A percentile compares a stretch with the other conserved stretches of the same genome.
These are phyloP conservation scores for Pachysolen tannophilus DNA, from an alignment of 805 yeast genomes.

Conservation along the genomic window DNA sequence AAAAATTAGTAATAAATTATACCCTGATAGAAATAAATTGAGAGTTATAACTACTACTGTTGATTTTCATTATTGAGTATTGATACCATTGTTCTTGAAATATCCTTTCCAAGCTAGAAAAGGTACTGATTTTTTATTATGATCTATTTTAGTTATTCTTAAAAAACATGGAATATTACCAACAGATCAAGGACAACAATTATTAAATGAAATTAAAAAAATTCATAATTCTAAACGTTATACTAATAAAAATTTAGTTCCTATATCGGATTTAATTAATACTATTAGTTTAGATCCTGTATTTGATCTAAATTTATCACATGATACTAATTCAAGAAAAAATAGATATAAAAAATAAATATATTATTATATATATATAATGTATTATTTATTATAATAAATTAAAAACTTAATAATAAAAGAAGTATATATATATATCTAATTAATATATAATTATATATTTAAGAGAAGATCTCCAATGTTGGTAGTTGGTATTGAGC, in stretches of 20 bases:
- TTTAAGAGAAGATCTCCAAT: background rate
- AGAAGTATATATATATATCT: conserved; percentile 3
- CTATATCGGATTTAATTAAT: background rate
- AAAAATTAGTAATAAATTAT: too few species aligned
- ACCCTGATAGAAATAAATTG: background rate
- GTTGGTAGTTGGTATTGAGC: too few species aligned
- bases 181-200: background rate
- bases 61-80: background rate
- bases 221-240: background rate
- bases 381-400: too few species aligned
- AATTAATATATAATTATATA: background rate
- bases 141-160: background rate
- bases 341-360: too few species aligned
- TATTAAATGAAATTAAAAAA: too few species aligned
- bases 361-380: too few species aligned
- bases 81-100: background rate
- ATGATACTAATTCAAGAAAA: background rate
- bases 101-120: background rate
- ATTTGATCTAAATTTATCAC: background rate
- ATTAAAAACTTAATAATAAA: background rate
- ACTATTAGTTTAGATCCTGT: background rate
- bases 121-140: background rate
- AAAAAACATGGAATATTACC: background rate
- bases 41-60: background rate
- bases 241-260: too few species aligned